Base-by-base conservation (phyloP, 768 basidiomycete genomes). In the Galerina sulciceps region DNA sequence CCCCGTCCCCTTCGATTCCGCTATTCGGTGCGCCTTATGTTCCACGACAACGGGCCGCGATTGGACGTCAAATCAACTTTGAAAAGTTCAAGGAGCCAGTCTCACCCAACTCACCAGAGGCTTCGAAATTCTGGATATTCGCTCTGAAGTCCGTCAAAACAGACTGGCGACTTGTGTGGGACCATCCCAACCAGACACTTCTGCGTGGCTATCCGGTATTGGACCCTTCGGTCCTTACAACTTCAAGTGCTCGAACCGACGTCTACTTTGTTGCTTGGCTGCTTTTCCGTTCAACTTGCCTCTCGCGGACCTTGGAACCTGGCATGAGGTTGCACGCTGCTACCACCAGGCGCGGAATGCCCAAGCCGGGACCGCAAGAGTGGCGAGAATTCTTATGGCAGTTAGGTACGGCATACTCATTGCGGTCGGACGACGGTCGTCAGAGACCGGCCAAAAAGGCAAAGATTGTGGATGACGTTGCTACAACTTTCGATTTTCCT, bases 341-440 rank as follows among this genome's bases (percentile, higher is more conserved):
- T 1, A 37, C 37, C 37, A 40, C 35, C 10, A 34, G 35, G 9
- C 37, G 20, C 14, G 55, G 47, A 0, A 17, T 18, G 36, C 36
- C 20, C 4, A 41, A 22, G 14, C 59, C 54, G 18, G 14, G 20
- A 5, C 36, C 59, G 10, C 59, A 60, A 45, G 17, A 55, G 15
- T 60, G 59, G 59, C 55, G 26, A 13, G 26, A 53, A 10, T 55
- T 42, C 22, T 17, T 60, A 2, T 14, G 35, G 11, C 18, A 43
- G 23, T 31, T 22, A 1, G 15, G 17, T 18, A 8, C 1, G 20
- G 5, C 23, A 0, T 36, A 15, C 10, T 15, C 15, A 0, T 40
- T 23, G 9, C 4, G 20, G 6, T 4, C n/a, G 6, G 10, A 13
- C 4, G 46, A n/a, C 22, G 34, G 10, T 10, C 20, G 8, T 40